Evolutionary conservation across 371 early-diverging fungal genomes (phyloP).

Genomic region (Mortierella sp.): DNA sequence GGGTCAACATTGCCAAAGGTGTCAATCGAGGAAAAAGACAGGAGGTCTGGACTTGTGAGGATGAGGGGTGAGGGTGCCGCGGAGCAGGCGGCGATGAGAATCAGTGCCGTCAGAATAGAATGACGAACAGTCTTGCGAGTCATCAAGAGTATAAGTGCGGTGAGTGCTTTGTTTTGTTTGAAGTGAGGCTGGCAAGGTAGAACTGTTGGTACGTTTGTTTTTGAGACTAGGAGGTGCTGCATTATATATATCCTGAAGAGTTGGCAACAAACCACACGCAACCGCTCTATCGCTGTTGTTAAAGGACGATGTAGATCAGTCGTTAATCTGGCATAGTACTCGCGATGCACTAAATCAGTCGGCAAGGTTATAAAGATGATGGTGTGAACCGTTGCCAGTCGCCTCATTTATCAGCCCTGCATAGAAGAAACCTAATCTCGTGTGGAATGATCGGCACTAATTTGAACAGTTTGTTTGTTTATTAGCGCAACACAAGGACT

Average conservation of each 20-base stretch:
- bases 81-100: not conserved
- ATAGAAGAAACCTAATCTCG: not conserved
- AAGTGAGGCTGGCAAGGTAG: not conserved
- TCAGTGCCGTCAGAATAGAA: conserved; percentile 10
- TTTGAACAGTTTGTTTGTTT: conserved; percentile 2
- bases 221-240: not conserved
- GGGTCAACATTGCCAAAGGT: not conserved
- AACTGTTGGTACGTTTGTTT: not conserved
- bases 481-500: not conserved
- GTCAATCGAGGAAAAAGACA: not conserved
- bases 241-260: not conserved
- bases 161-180: not conserved
- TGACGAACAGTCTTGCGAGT: not conserved
- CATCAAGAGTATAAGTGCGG: not conserved
- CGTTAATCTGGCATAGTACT: not conserved
- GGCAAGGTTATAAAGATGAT: not conserved
- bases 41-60: not conserved
- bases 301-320: not conserved
- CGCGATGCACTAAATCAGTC: conserved; percentile 2
- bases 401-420: not conserved
- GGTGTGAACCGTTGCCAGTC: not conserved
- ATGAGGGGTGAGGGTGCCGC: not conserved
- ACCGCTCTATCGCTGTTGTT: not conserved
- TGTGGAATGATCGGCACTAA: not conserved
- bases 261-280: not conserved